Evolutionary conservation across 495 filamentous ascomycete species (phyloP).

Genomic region (Aspergillus diversus): DNA sequence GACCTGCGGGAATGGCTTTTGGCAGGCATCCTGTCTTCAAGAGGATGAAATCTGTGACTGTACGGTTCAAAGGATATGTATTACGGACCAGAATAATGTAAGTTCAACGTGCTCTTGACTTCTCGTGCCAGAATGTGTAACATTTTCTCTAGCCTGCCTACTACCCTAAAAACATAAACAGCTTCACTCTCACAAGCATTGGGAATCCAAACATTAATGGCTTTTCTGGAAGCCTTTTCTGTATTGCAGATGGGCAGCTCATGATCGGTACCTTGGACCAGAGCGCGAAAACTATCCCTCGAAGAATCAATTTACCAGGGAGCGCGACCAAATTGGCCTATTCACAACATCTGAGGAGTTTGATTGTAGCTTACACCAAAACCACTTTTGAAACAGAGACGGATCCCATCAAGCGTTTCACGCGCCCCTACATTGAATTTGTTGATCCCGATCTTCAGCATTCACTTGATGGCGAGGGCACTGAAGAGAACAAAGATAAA

Average conservation of each 20-base stretch:
- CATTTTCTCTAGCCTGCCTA: slow-evolving; percentile 42
- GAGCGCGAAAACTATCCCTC: slow-evolving; percentile 42
- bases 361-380: slow-evolving; percentile 47
- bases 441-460: slow-evolving; percentile 44
- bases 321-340: slow-evolving; percentile 47
- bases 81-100: slow-evolving; percentile 51
- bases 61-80: slow-evolving; percentile 41
- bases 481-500: slow-evolving; percentile 9
- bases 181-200: slow-evolving; percentile 35
- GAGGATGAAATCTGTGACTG: slow-evolving; percentile 30
- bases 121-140: slow-evolving; percentile 6
- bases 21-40: slow-evolving; percentile 37
- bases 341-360: slow-evolving; percentile 41
- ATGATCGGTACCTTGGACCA: slow-evolving; percentile 43
- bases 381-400: slow-evolving; percentile 26
- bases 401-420: slow-evolving; percentile 32
- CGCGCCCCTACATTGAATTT: slow-evolving; percentile 44
- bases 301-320: slow-evolving; percentile 46
- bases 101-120: slow-evolving; percentile 19
- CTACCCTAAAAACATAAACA: slow-evolving; percentile 37
- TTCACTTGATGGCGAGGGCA: slow-evolving; percentile 22
- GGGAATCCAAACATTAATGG: slow-evolving; percentile 18
- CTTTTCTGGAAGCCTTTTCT: slow-evolving; percentile 42
- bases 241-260: slow-evolving; percentile 45
- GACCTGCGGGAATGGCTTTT: slow-evolving; percentile 47